Base-by-base conservation (phyloP, 306 rosid species). In the Prunus mume region DNA sequence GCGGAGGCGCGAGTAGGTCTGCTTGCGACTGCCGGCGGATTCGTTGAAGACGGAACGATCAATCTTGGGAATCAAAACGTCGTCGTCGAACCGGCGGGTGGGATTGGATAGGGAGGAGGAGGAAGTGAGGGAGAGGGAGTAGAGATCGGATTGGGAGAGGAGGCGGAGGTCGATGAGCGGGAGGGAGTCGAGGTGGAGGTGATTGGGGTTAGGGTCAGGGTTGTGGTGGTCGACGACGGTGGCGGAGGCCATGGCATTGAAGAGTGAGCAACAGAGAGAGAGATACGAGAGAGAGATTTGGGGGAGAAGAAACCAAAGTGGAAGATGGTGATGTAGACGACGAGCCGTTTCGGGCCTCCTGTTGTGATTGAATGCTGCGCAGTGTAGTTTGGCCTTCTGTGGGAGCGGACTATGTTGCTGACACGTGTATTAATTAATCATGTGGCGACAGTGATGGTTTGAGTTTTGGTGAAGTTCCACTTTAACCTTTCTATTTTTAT, bases 11-110 rank as follows among this genome's bases (percentile, higher is more conserved):
- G 97, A 90, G 80, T 68, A 93, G 60, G 98, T 93, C 71, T 93
- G 98, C 51, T 90, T 93, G 2, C 98, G 97, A 75, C 98, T 93
- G 4, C 97, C 97, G 47, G 98, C 97, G 81, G 97, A 91, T 70
- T 91, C 97, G 52, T 93, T 93, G 83, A 93, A 93, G 74, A 87
- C 87, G 49, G 97, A 87, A 77, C 98, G 98, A 88, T 93, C 96
- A 38, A 93, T 91, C 79, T 88, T 91, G 66, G 96, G 97, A 87
- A 85, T 78, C 50, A 83, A 51, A 28, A 84, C 75, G 66, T 83
- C 86, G 79, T 88, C 85, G 74, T 77, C 85, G 78, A 19, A 54
- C 68, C 72, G 56, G 81, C 19, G n/a, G 69, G 61, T 71, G 67
- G 74, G 80, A 72, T 68, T 65, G 67, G 77, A 25, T 57, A 2